Percentiles rank a stretch among this genome's conserved stretches.
Evolutionary conservation across 2,329 filamentous ascomycete species (phyloP).

Genomic region (Amphichorda felina): DNA sequence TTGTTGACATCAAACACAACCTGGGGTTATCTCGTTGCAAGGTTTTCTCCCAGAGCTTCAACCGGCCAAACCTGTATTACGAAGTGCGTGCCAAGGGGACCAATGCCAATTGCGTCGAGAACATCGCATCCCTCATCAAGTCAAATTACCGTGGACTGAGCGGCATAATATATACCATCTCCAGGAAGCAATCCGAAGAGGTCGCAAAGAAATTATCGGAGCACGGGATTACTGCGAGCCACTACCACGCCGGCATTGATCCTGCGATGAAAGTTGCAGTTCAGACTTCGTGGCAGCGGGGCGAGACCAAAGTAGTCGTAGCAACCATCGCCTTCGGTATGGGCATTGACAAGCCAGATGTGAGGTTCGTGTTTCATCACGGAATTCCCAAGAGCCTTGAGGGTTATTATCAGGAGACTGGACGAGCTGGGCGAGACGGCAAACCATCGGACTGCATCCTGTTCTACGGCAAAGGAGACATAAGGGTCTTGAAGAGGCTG

Average conservation of each 20-base stretch:
- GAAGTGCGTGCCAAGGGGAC: conserved; percentile 66
- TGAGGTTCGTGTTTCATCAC: conserved; percentile 92
- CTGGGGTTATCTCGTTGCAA: conserved; percentile 71
- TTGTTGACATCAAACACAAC: conserved; percentile 82
- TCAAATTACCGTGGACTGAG: conserved; percentile 57
- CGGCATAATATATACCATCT: conserved; percentile 90
- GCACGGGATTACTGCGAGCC: conserved; percentile 58
- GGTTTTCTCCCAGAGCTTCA: conserved; percentile 86
- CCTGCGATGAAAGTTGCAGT: conserved; percentile 55
- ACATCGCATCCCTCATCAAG: conserved; percentile 57
- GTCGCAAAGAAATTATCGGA: conserved; percentile 59
- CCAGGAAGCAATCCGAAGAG: conserved; percentile 69
- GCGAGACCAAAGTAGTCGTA: conserved; percentile 76
- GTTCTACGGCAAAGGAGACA: conserved; percentile 75
- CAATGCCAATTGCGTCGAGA: conserved; percentile 27
- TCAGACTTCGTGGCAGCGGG: conserved; percentile 74
- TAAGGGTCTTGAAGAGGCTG: conserved; percentile 61
- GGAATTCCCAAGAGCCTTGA: conserved; percentile 89
- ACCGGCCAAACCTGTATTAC: conserved; percentile 88
- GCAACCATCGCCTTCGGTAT: conserved; percentile 98
- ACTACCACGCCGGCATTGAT: conserved; percentile 78
- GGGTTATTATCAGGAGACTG: conserved; percentile 97
- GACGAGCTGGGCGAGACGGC: conserved; percentile 85
- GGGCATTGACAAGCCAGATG: conserved; percentile 98
- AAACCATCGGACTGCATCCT: conserved; percentile 80